Evolutionary conservation across 2,329 filamentous ascomycete genomes (phyloP).

Genomic region (Diaporthe ilicicola): DNA sequence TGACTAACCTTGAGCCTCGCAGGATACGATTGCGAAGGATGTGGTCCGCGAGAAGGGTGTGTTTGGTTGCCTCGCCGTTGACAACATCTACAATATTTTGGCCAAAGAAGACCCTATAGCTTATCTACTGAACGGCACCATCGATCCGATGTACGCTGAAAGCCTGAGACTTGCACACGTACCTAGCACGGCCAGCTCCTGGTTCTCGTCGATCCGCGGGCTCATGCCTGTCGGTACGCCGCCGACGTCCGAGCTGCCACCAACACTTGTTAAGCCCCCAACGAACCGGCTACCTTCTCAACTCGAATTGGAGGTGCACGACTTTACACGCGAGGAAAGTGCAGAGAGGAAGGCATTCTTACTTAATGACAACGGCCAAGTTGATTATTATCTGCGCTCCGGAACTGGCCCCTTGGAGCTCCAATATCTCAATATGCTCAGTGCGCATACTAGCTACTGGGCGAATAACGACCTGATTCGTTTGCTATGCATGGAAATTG

Average conservation of each 20-base stretch:
- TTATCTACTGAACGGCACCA: conserved; percentile 89
- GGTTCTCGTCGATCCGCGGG: conserved; percentile 71
- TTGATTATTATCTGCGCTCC: conserved; percentile 88
- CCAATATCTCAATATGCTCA: conserved; percentile 96
- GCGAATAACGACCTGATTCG: conserved; percentile 85
- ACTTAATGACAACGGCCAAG: conserved; percentile 95
- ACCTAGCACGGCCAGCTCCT: conserved; percentile 73
- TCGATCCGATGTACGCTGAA: conserved; percentile 82
- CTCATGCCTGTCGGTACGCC: conserved; percentile 64
- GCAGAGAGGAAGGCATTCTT: conserved; percentile 88
- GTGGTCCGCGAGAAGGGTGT: conserved; percentile 81
- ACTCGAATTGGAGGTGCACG: conserved; percentile 93
- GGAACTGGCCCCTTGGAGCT: conserved; percentile 90
- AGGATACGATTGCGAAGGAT: conserved; percentile 60
- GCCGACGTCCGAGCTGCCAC: conserved; percentile 38
- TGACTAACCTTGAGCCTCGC: neutral
- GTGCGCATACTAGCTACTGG: conserved; percentile 97
- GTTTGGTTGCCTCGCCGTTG: conserved; percentile 91
- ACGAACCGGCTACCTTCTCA: conserved; percentile 65
- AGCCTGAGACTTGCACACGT: conserved; percentile 81
- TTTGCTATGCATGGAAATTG: conserved; percentile 88
- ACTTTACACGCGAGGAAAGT: conserved; percentile 91
- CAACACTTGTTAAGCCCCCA: conserved; percentile 45
- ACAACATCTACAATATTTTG: conserved; percentile 97
- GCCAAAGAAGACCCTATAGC: conserved; percentile 78